These are phyloP conservation scores for Cytospora schulzeri DNA, from an alignment of 2,329 filamentous ascomycete genomes.

Conservation along the genomic window DNA sequence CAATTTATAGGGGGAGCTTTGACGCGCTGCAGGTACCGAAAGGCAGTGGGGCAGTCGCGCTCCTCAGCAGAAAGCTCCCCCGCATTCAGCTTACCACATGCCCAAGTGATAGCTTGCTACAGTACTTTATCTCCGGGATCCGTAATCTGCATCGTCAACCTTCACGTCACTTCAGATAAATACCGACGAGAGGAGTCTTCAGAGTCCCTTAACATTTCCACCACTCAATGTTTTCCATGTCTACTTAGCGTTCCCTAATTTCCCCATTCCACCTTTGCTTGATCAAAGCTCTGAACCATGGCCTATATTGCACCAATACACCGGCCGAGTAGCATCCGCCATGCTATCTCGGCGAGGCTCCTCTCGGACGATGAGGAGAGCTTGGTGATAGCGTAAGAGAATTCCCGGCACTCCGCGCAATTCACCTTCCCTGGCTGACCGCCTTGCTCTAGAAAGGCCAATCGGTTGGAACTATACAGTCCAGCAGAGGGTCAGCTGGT, in stretches of 20 bases:
- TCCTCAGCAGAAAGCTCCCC: not conserved
- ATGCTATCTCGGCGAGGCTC: constrained; percentile 81
- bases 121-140: constrained; percentile 10
- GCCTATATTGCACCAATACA: constrained; percentile 95
- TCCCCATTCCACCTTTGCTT: not conserved
- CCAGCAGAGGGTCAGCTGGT: constrained; percentile 61
- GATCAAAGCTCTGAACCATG: constrained; percentile 56
- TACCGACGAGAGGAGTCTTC: constrained; percentile 3
- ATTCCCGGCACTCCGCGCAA: not conserved
- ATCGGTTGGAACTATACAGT: constrained; percentile 82
- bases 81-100: not conserved
- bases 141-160: constrained; percentile 17
- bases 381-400: constrained; percentile 80
- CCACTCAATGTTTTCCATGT: constrained; percentile 5
- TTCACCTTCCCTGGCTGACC: constrained; percentile 34
- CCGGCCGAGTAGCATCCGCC: constrained; percentile 84
- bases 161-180: not conserved
- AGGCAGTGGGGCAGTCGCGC: not conserved
- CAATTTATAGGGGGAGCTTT: not conserved
- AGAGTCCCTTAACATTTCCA: constrained; percentile 15
- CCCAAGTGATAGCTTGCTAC: not conserved
- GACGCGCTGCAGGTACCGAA: not conserved
- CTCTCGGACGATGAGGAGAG: constrained; percentile 75
- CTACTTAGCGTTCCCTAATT: not conserved
- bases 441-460: constrained; percentile 67